Base-by-base conservation (phyloP, 805 yeast genomes). In the Saccharomycopsis malanga region DNA sequence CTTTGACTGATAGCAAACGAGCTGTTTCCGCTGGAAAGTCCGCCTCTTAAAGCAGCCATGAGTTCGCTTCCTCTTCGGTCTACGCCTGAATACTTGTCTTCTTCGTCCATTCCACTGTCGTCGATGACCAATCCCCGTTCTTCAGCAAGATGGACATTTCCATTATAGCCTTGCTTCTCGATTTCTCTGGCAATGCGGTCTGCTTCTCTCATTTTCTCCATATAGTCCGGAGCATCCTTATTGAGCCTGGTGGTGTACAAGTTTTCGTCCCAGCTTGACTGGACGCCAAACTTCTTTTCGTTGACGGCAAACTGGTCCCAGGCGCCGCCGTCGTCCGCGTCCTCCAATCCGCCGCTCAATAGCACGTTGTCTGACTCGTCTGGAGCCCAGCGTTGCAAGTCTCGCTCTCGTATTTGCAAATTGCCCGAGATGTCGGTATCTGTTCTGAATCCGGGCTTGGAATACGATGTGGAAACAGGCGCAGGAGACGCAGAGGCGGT, bases 241-340 rank as follows among this genome's bases (percentile, higher is more conserved):
- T 88, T 71, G 53, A 79, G 66, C 50, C 75, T 72, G 1, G 91
- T 83, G 34, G 94, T 85, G 63, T 84, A 84, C 53, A 77, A 66
- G 57, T 74, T 76, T 62, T 85, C 94, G 57, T 84, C 83, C 62
- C 74, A 84, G 29, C 87, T 75, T 0, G 96, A 81, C 54, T 77
- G 81, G 42, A 93, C 82, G 34, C 97, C 97, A 63, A 93, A 93
- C 65, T 85, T 83, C 49, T 79, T 74, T 61, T 86, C 83, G 64
- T 93, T 93, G n/a, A 79, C 91, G 45, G 85, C 83, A 65, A 93
- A 93, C 68, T 93, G 98, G 66, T 93, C 96, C 98, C 98, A 93
- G 7, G 29, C 25, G 30, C 42, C 48, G 40, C 23, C 27, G 37
- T 58, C 39, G 23, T 52, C 45, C 17, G 60, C 59, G 20, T 46